A percentile compares a stretch with the other conserved stretches of the same genome.
Conservation (phyloP, 345 rosid genomes). For the Populus euphratica region DNA sequence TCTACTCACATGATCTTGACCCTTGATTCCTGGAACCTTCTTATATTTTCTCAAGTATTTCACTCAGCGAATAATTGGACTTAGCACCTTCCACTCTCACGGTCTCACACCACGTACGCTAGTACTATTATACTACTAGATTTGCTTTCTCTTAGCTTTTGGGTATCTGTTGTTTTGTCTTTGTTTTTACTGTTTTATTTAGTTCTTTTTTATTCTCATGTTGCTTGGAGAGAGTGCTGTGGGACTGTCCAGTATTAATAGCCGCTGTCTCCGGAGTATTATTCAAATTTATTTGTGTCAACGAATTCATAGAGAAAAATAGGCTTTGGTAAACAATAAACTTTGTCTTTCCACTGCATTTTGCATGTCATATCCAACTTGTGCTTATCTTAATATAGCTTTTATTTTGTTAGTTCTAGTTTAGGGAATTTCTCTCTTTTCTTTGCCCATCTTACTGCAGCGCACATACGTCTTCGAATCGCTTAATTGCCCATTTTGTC, state of each 20-base stretch:
- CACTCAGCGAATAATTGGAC: conserved; percentile 33
- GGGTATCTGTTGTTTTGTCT: conserved; percentile 16
- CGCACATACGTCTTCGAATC: not conserved
- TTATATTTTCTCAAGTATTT: conserved; percentile 39
- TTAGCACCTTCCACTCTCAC: conserved; percentile 18
- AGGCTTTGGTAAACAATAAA: conserved; percentile 1
- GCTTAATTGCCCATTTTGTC: not conserved
- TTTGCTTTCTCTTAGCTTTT: conserved; percentile 20
- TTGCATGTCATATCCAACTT: not conserved
- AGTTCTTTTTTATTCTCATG: conserved; percentile 12
- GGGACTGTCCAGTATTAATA: conserved; percentile 65
- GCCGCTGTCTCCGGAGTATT: conserved; percentile 56
- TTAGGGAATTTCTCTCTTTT: not conserved
- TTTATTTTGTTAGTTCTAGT: not conserved
- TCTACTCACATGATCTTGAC: conserved; percentile 59
- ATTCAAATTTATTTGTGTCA: not conserved
- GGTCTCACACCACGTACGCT: conserved; percentile 1
- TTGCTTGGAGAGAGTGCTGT: conserved; percentile 48
- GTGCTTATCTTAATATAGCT: not conserved
- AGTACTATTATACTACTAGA: not conserved
- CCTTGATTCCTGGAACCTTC: conserved; percentile 98
- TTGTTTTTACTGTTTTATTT: conserved; percentile 5
- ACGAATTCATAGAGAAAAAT: not conserved
- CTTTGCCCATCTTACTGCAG: not conserved
- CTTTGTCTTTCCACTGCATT: not conserved